Conservation (phyloP, 768 basidiomycete genomes). For the Coprinellus micaceus region DNA sequence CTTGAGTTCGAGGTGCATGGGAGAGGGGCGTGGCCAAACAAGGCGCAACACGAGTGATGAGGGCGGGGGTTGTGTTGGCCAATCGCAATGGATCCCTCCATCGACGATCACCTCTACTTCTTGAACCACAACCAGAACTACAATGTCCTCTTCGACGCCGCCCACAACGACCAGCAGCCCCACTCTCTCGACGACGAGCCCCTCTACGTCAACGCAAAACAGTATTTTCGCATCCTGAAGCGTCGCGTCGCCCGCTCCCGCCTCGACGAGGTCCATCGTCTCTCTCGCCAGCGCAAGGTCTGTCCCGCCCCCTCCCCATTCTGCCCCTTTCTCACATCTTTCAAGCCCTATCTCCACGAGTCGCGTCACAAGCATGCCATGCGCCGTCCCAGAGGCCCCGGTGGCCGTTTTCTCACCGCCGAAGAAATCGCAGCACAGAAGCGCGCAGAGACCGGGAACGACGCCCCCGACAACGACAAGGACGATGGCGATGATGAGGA, state of each 20-base stretch:
- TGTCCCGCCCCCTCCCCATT: conserved; percentile 3
- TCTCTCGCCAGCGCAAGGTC: conserved; percentile 92
- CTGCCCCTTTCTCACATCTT: conserved; percentile 7
- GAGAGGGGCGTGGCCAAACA: conserved; percentile 6
- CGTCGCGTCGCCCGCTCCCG: conserved; percentile 86
- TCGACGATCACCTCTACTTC: conserved; percentile 22
- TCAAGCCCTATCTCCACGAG: conserved; percentile 94
- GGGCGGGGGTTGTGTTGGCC: conserved; percentile 16
- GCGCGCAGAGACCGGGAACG: conserved; percentile 30
- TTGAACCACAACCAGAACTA: conserved; percentile 11
- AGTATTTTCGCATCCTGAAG: conserved; percentile 98
- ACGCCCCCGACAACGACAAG: conserved; percentile 44
- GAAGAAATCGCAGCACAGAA: conserved; percentile 90
- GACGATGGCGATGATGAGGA: too few relatives aligned
- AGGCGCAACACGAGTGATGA: conserved; percentile 18
- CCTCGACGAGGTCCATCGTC: conserved; percentile 88
- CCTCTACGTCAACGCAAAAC: conserved; percentile 98
- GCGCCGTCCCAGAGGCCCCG: conserved; percentile 94
- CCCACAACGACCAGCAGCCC: conserved; percentile 17
- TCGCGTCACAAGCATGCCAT: conserved; percentile 98
- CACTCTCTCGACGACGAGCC: conserved; percentile 83
- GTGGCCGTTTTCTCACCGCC: conserved; percentile 95
- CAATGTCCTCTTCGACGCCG: conserved; percentile 24
- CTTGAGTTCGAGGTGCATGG: conserved; percentile 32
- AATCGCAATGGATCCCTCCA: conserved; percentile 15